phyloP scores from a whole-genome alignment of 202 grass and related monocot genomes.

The Schoenoplectus tabernaemontani region DNA sequence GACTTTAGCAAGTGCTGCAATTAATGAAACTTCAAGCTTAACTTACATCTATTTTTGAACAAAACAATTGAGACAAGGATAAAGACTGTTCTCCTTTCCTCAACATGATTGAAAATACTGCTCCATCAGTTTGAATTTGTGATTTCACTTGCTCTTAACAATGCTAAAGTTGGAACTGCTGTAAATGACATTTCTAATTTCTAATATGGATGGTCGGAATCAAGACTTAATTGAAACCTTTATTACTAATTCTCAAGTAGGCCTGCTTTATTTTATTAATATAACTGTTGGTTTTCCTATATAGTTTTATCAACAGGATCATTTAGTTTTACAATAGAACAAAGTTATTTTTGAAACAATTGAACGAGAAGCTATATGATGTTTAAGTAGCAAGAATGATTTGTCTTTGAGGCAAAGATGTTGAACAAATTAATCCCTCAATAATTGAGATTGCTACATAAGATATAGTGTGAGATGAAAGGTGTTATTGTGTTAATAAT shows the following conservation, averaged over 20 bases:
- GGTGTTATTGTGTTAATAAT: background rate
- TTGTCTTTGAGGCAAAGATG: background rate
- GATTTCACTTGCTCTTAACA: too few species aligned
- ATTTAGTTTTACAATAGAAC: background rate
- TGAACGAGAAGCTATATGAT: background rate
- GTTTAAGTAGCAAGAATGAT: background rate
- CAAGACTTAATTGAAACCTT: too few species aligned
- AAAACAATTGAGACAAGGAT: background rate
- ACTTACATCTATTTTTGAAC: background rate
- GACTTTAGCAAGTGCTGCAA: background rate
- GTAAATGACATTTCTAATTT: too few species aligned
- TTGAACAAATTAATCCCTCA: background rate
- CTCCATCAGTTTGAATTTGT: too few species aligned
- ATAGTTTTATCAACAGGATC: too few species aligned
- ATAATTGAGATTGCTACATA: background rate
- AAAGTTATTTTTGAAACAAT: background rate
- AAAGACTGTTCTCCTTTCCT: too few species aligned
- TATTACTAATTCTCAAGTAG: too few species aligned
- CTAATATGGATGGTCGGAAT: too few species aligned
- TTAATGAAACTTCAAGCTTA: background rate
- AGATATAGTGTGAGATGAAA: background rate
- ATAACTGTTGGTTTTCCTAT: background rate
- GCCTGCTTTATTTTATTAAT: too few species aligned
- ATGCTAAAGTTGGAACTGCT: too few species aligned
- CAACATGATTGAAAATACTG: background rate